phyloP scores from a whole-genome alignment of 169 alveolate species.

The Babesia microti region DNA sequence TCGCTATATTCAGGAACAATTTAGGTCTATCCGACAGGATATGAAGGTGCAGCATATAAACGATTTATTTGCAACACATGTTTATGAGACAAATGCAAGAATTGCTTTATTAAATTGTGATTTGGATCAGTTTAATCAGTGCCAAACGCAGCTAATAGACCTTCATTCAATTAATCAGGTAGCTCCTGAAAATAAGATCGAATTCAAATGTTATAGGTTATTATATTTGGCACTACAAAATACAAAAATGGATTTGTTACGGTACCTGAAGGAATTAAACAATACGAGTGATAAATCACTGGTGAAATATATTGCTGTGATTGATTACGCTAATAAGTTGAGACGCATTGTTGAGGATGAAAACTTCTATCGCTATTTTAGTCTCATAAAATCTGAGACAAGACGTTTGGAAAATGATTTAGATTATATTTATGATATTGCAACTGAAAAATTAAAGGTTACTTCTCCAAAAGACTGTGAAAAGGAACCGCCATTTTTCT shows the following conservation, averaged over 20 bases:
- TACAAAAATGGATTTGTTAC: constrained; percentile 42
- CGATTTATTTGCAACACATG: constrained; percentile 72
- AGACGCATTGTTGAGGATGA: constrained; percentile 22
- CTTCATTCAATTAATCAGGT: too few species aligned
- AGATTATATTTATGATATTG: constrained; percentile 13
- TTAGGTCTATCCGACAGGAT: constrained; percentile 84
- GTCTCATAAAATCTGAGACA: constrained; percentile 36
- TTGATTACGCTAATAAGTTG: constrained; percentile 21
- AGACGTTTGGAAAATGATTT: constrained; percentile 4
- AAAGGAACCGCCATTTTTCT: constrained; percentile 27
- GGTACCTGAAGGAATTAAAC: constrained; percentile 19
- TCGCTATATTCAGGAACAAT: constrained; percentile 75
- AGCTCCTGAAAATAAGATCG: too few species aligned
- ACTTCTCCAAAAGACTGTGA: not conserved
- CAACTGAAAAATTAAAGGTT: constrained; percentile 13
- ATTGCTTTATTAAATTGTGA: constrained; percentile 82
- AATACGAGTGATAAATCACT: constrained; percentile 1
- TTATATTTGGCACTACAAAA: constrained; percentile 55
- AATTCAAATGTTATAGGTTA: constrained; percentile 44
- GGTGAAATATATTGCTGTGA: constrained; percentile 10
- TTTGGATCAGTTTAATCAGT: constrained; percentile 84
- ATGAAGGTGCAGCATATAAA: constrained; percentile 81
- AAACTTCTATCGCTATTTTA: constrained; percentile 31
- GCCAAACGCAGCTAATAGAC: constrained; percentile 81
- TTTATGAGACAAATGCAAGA: constrained; percentile 85